Conservation (phyloP, 2,329 filamentous ascomycete species). For the Ascochyta pisi region DNA sequence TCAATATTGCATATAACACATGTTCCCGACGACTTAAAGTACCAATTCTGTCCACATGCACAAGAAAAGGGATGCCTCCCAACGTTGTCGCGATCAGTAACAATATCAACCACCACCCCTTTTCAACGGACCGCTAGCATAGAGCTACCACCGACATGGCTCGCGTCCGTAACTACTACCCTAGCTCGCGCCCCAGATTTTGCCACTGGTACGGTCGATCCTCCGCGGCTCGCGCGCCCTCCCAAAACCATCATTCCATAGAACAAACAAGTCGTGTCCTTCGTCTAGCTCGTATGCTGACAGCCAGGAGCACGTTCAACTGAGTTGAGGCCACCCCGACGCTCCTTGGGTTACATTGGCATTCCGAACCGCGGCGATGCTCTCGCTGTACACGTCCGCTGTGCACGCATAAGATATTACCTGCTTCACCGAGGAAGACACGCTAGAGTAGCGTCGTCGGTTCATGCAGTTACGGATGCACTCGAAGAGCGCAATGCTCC, state of each 20-base stretch:
- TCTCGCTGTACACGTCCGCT: slow-evolving; percentile 28
- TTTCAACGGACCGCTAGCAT: too few relatives aligned
- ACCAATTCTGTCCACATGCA: too few relatives aligned
- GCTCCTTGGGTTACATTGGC: slow-evolving; percentile 24
- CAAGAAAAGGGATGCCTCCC: too few relatives aligned
- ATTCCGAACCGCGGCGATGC: slow-evolving; percentile 25
- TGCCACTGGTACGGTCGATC: not conserved
- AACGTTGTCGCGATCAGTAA: too few relatives aligned
- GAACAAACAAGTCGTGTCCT: too few relatives aligned
- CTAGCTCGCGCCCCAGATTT: not conserved
- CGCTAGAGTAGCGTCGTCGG: not conserved
- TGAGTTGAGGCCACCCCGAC: slow-evolving; percentile 7
- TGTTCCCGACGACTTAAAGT: too few relatives aligned
- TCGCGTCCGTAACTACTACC: slow-evolving; percentile 24
- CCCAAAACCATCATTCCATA: not conserved
- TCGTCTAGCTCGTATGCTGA: not conserved
- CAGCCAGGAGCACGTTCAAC: slow-evolving; percentile 11
- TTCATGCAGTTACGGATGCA: not conserved
- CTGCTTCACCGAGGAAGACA: not conserved
- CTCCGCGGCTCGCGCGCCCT: not conserved
- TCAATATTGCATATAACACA: too few relatives aligned
- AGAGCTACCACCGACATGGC: slow-evolving; percentile 16
- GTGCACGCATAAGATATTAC: slow-evolving; percentile 18
- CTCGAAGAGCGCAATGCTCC: not conserved
- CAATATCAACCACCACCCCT: not conserved